Base-by-base conservation (phyloP, 768 basidiomycete genomes). In the Mycena maculata region DNA sequence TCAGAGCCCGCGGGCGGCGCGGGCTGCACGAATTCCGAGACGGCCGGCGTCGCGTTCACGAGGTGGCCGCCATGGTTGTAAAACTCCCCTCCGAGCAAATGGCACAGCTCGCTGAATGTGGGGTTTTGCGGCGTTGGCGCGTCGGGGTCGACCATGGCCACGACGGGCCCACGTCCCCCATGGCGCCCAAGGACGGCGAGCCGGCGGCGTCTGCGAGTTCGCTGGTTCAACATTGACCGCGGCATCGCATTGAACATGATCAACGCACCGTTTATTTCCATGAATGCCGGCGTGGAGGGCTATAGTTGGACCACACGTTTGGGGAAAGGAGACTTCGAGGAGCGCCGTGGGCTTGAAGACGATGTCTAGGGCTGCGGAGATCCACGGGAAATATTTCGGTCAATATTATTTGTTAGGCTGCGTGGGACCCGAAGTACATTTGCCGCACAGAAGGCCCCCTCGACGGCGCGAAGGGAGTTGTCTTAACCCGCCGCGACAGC, bases 111-210 rank as follows among this genome's bases (percentile, higher is more conserved):
- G 1, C 82, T 75, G 4, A 47, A 50, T 7, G 75, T 82, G 7
- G 82, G 80, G 33, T 6, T 13, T 36, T 36, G 33, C 33, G 33
- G 33, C 33, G 33, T 36, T 7, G 84, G 85, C 15, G 81, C 84
- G 67, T 87, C 85, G 25, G 81, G 85, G 67, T 86, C 85, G 4
- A 86, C 81, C 16, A 77, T 71, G 50, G n/a, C n/a, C n/a, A n/a
- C 68, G 27, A 87, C 82, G 67, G 59, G 12, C 63, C 59, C 4
- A 45, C 49, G 11, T 70, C 57, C 5, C 76, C 78, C 23, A 67
- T 55, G 45, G 78, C 63, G 50, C 62, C 59, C 72, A 80, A 82
- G 2, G 68, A 67, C 3, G 81, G 81, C 4, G 79, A 81, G 0
- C 76, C 76, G 5, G 72, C 80, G 22, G 82, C 82, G 1, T 73